Conservation (phyloP, 768 basidiomycete genomes). For the Podaxis pistillaris region DNA sequence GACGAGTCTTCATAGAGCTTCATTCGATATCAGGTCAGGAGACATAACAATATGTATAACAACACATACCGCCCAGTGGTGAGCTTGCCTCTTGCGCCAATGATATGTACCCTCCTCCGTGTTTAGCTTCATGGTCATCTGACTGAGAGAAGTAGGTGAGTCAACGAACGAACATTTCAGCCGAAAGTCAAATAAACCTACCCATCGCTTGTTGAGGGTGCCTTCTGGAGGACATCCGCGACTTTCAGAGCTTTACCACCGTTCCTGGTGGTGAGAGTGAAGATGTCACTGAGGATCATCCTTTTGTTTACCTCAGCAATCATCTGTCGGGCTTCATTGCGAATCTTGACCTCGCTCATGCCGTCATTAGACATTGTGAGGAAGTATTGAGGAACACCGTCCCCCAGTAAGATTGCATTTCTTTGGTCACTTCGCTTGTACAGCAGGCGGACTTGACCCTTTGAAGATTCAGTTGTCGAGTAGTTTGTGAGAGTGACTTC, state of each 20-base stretch:
- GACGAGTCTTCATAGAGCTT: constrained; percentile 5
- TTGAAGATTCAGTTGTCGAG: neutral
- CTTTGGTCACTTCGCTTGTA: constrained; percentile 4
- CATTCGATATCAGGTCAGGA: neutral
- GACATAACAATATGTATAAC: neutral
- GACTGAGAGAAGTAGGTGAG: neutral
- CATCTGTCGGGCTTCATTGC: neutral
- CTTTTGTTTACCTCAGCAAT: neutral
- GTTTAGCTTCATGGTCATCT: neutral
- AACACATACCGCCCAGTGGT: constrained; percentile 4
- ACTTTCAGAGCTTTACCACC: neutral
- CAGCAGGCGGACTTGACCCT: constrained; percentile 9
- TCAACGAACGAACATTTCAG: no score
- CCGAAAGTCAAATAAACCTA: neutral
- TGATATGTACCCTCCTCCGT: constrained; percentile 6
- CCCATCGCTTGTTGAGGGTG: constrained; percentile 1
- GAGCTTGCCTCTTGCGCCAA: neutral
- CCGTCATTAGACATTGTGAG: constrained; percentile 7
- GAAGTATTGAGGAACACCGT: constrained; percentile 1
- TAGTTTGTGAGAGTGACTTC: constrained; percentile 13
- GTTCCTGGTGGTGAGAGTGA: neutral
- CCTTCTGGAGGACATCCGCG: neutral
- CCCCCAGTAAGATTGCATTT: neutral
- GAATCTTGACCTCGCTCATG: constrained; percentile 10
- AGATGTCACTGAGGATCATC: neutral